Conservation (phyloP, 129 eudicot genomes). For the Tanacetum coccineum region DNA sequence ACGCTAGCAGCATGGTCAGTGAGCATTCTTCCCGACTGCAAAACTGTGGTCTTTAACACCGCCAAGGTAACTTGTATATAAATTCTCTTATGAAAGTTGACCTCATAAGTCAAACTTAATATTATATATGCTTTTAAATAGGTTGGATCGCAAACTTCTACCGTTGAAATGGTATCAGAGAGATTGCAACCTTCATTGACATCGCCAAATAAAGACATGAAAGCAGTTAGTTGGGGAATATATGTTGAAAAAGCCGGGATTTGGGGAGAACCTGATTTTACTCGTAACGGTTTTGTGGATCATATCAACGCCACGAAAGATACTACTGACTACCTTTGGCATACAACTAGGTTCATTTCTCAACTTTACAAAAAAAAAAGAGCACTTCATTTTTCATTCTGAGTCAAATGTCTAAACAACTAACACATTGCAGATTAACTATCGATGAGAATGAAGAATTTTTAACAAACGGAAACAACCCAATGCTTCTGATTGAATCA, state of each 20-base stretch:
- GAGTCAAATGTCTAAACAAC: slow-evolving; percentile 5
- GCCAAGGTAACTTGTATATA: slow-evolving; percentile 63
- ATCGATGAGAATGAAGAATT: slow-evolving; percentile 53
- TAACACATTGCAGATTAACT: slow-evolving; percentile 36
- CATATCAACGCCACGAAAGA: slow-evolving; percentile 95
- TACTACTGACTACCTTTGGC: slow-evolving; percentile 96
- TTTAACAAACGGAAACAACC: slow-evolving; percentile 44
- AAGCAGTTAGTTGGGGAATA: slow-evolving; percentile 66
- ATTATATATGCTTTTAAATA: slow-evolving; percentile 15
- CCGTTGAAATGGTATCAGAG: slow-evolving; percentile 71
- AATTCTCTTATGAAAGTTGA: slow-evolving; percentile 13
- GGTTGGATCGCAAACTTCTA: slow-evolving; percentile 75
- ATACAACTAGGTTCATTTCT: slow-evolving; percentile 65
- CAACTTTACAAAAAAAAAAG: background rate
- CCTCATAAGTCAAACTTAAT: background rate
- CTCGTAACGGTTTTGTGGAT: slow-evolving; percentile 72
- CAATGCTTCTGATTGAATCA: slow-evolving; percentile 61
- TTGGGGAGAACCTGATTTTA: slow-evolving; percentile 80
- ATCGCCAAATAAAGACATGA: slow-evolving; percentile 50
- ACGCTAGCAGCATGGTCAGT: slow-evolving; percentile 96
- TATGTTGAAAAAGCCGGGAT: slow-evolving; percentile 63
- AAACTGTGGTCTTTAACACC: slow-evolving; percentile 79
- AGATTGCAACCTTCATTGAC: slow-evolving; percentile 46
- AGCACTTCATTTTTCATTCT: background rate
- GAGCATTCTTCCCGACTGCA: slow-evolving; percentile 98